phyloP scores from a whole-genome alignment of 306 rosid genomes.

The Corylus americana region DNA sequence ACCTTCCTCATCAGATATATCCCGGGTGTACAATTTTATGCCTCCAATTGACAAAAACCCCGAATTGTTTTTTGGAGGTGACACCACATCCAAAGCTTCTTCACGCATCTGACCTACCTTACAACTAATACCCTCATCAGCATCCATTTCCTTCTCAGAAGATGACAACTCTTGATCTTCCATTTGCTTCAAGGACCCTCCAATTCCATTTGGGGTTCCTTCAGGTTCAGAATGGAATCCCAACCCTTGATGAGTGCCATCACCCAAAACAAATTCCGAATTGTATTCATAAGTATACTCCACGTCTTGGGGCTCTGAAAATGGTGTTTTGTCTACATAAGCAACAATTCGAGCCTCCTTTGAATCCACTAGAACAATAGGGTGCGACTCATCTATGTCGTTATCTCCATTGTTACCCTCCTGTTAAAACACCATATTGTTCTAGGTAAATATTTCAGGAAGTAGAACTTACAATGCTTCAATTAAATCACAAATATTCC shows the following conservation, averaged over 20 bases:
- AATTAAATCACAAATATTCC: not conserved
- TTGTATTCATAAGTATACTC: conserved; percentile 58
- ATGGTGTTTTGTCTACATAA: conserved; percentile 54
- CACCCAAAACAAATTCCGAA: conserved; percentile 75
- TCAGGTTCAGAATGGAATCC: conserved; percentile 71
- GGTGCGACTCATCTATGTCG: conserved; percentile 34
- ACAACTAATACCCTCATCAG: conserved; percentile 35
- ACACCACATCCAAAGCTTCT: conserved; percentile 33
- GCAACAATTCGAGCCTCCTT: conserved; percentile 43
- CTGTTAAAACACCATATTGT: conserved; percentile 45
- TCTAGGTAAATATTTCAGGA: conserved; percentile 24
- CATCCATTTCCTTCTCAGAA: conserved; percentile 47
- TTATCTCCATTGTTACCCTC: conserved; percentile 38
- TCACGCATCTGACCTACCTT: conserved; percentile 42
- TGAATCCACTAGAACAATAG: conserved; percentile 53
- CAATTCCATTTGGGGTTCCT: conserved; percentile 46
- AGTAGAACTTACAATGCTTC: conserved; percentile 6
- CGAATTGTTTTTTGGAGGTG: conserved; percentile 56
- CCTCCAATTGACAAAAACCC: conserved; percentile 89
- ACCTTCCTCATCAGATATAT: conserved; percentile 62
- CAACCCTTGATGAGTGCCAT: conserved; percentile 68
- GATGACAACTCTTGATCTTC: conserved; percentile 46
- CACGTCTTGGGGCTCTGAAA: conserved; percentile 41
- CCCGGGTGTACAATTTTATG: conserved; percentile 73
- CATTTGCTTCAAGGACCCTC: conserved; percentile 37